Base-by-base conservation (phyloP, 495 filamentous ascomycete genomes). In the Aspergillus heteromorphus region DNA sequence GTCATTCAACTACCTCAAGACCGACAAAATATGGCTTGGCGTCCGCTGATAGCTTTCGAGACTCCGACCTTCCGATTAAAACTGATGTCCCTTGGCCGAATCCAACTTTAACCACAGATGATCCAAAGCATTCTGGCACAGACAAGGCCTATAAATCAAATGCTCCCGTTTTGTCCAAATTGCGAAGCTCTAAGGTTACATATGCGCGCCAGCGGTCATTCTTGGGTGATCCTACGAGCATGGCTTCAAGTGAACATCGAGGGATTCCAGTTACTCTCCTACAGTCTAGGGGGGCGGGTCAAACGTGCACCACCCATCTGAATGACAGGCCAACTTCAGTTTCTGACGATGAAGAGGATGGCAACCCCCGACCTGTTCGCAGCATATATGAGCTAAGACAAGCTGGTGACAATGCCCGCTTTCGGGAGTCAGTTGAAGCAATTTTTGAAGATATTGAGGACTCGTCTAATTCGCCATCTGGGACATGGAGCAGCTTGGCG, bases 371-470 rank as follows among this genome's bases (percentile, higher is more conserved):
- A 13, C 73, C 80, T 48, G 85, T 96, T 53, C 83, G 87, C 45
- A 93, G 85, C 57, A 87, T 97, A 30, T 91, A 97, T 63, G 93
- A 98, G 66, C 76, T 98, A 40, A 81, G 91, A 56, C 87, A 90
- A 58, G 85, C 90, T 36, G 93, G 93, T 7, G 84, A 85, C 19
- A 95, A 92, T 65, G 85, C 83, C 45, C 86, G 91, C 17, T 91
- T 95, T 53, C 71, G 85, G 6, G 83, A 89, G 58, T 87, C 91
- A 45, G 78, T 95, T 48, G 88, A 92, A 60, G 84, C 89, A 47
- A 75, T 95, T 9, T 77, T 96, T 54, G 90, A 95, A 53, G 88
- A 95, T 54, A 87, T 98, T 56, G 84, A 88, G 48, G 74, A 79
- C 36, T 71, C 78, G 6, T 52, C 68, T n/a, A 69, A 68, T 19